Base-by-base conservation (phyloP, 805 yeast species). In the Cyberlindnera misumaiensis region DNA sequence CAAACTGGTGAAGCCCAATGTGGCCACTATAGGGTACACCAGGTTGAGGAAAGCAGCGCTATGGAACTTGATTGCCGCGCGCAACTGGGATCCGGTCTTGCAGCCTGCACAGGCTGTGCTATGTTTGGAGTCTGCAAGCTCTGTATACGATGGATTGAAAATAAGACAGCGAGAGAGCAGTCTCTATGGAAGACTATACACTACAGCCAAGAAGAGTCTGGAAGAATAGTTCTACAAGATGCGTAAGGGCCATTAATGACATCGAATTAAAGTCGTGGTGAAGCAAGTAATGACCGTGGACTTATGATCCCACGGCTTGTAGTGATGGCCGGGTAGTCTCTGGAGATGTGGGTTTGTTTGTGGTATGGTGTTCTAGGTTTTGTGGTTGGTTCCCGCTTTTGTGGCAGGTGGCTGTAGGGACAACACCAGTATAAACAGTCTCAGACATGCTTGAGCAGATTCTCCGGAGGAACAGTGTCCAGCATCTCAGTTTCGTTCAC, bases 51-150 rank as follows among this genome's bases (percentile, higher is more conserved):
- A 87, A 54, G 76, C 88, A 1, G 75, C 85, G 0, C 67, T 89
- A 22, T 88, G 95, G 86, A 70, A 72, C 47, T 55, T 88, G 20
- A 55, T 88, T 20, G 80, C 96, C 0, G 81, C 87, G 6, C 73
- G 73, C 40, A 84, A 83, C 53, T 78, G 95, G 83, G 68, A 70
- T 28, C 51, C 52, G 1, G 51, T 48, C 11, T 42, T 47, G 3
- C 50, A 48, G 9, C 56, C 58, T 3, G 5, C 42, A 6, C 62
- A 64, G 42, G 59, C 59, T 2, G 44, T 47, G 32, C 26, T 54
- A 24, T 61, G 64, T 31, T 34, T 63, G n/a, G 47, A 49, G 3
- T 43, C 43, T 14, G 51, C 67, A 0, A 50, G 55, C 16, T 46
- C 42, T 4, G 53, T 58, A 6, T 70, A 70, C 35, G 46, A 48